Conservation (phyloP, 1,284 basidiomycete genomes). For the Ustilago sp. region DNA sequence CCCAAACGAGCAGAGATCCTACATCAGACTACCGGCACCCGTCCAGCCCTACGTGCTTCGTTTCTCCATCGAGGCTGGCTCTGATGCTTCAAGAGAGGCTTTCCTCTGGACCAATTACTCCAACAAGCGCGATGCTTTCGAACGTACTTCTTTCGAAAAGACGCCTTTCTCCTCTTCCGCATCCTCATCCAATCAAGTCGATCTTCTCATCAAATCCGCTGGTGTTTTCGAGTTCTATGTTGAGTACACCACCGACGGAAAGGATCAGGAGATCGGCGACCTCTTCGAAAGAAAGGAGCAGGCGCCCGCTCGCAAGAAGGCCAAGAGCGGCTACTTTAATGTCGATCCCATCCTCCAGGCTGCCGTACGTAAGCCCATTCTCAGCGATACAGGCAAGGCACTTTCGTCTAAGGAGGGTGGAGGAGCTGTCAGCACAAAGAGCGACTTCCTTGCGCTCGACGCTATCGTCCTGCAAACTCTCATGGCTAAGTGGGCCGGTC, state of each 20-base stretch:
- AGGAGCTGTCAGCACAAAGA: slow-evolving; percentile 29
- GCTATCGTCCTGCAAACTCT: slow-evolving; percentile 62
- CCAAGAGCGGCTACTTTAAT: slow-evolving; percentile 62
- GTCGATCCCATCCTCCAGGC: slow-evolving; percentile 61
- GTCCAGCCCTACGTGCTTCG: slow-evolving; percentile 59
- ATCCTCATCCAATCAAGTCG: slow-evolving; percentile 41
- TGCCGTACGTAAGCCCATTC: slow-evolving; percentile 48
- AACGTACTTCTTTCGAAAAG: slow-evolving; percentile 80
- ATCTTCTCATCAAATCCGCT: slow-evolving; percentile 51
- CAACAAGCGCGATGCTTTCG: slow-evolving; percentile 76
- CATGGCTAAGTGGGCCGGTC: slow-evolving; percentile 66
- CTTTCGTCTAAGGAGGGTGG: slow-evolving; percentile 49
- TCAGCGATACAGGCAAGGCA: slow-evolving; percentile 32
- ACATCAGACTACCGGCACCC: slow-evolving; percentile 61
- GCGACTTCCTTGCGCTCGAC: slow-evolving; percentile 52
- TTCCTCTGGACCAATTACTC: slow-evolving; percentile 61
- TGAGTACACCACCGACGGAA: slow-evolving; percentile 50
- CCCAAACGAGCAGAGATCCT: slow-evolving; percentile 52
- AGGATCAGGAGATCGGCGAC: slow-evolving; percentile 20
- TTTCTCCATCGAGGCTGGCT: slow-evolving; percentile 60
- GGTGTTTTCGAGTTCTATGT: slow-evolving; percentile 66
- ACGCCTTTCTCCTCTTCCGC: slow-evolving; percentile 27
- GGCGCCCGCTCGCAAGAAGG: slow-evolving; percentile 25
- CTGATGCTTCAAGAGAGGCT: slow-evolving; percentile 52
- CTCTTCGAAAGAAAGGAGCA: slow-evolving; percentile 28